These are phyloP conservation scores for Tulasnella sp. DNA, from an alignment of 768 basidiomycete species.

Conservation along the genomic window DNA sequence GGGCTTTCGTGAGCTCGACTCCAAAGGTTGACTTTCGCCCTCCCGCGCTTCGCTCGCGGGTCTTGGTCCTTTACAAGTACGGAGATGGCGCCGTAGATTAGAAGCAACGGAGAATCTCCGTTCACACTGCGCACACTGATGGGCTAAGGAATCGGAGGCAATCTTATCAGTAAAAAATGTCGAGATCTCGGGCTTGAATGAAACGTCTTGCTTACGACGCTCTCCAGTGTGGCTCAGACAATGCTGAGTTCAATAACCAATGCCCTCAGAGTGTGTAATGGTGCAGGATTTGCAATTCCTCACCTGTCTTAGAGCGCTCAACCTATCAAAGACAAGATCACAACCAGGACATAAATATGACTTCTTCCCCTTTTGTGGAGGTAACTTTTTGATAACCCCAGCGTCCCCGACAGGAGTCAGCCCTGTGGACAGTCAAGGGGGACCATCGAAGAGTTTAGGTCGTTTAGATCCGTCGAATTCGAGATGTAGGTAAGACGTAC, in stretches of 20 bases:
- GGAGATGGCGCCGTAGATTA: slow-evolving; percentile 10
- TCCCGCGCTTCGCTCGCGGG: no score
- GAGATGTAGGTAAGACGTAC: no score
- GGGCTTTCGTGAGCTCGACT: no score
- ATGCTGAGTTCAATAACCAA: not conserved
- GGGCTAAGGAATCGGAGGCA: slow-evolving; percentile 2
- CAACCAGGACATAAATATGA: slow-evolving; percentile 3
- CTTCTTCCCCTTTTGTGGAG: not conserved
- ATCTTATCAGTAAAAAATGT: not conserved
- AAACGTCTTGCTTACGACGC: slow-evolving; percentile 2
- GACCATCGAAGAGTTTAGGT: no score
- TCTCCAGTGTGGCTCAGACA: slow-evolving; percentile 11
- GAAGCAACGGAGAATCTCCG: slow-evolving; percentile 12
- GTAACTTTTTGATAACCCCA: no score
- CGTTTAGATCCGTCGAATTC: no score
- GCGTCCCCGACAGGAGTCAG: no score
- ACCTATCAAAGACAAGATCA: not conserved
- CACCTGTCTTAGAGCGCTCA: slow-evolving; percentile 13
- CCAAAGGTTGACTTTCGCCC: no score
- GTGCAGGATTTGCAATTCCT: not conserved
- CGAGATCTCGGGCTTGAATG: no score
- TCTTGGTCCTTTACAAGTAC: slow-evolving; percentile 9
- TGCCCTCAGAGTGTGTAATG: not conserved
- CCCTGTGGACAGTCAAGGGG: no score
- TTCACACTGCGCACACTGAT: slow-evolving; percentile 4